Percentiles rank a stretch among this genome's conserved stretches.
These are phyloP conservation scores for Discostella stelligera DNA, from an alignment of 352 stramenopile genomes.

Conservation along the genomic window DNA sequence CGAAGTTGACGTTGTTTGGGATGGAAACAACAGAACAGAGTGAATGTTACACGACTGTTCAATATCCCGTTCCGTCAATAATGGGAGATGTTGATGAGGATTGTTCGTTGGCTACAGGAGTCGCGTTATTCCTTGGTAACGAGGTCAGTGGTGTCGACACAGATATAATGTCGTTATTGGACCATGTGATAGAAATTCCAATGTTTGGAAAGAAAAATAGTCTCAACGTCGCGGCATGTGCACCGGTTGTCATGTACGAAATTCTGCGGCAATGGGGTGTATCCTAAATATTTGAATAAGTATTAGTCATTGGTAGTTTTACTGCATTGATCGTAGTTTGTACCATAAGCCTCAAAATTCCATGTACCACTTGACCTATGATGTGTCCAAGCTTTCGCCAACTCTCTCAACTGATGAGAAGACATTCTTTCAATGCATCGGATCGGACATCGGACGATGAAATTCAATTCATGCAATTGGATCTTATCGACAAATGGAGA, in stretches of 20 bases:
- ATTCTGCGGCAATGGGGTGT: constrained; percentile 73
- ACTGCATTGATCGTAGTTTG: background rate
- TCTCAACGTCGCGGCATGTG: constrained; percentile 80
- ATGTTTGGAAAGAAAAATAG: constrained; percentile 82
- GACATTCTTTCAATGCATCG: constrained; percentile 35
- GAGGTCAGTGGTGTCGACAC: constrained; percentile 78
- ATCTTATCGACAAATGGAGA: background rate
- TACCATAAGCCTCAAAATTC: too few relatives aligned
- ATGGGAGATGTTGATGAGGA: constrained; percentile 11
- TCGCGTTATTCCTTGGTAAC: constrained; percentile 78
- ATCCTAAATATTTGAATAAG: background rate
- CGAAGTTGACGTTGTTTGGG: constrained; percentile 56
- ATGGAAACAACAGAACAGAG: constrained; percentile 81
- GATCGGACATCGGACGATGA: background rate
- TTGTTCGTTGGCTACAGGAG: constrained; percentile 18
- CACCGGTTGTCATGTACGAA: constrained; percentile 80
- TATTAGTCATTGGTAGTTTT: background rate
- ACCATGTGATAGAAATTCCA: constrained; percentile 78
- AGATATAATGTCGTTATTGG: constrained; percentile 58
- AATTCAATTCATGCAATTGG: background rate
- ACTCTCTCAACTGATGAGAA: constrained; percentile 71
- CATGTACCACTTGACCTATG: constrained; percentile 26
- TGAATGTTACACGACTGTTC: constrained; percentile 57
- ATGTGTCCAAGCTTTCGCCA: constrained; percentile 78
- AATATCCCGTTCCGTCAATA: constrained; percentile 42